Evolutionary conservation across 2,329 filamentous ascomycete genomes (phyloP), one percentile per base, ranked within the genome.

Genomic region (Alternaria consortialis): DNA sequence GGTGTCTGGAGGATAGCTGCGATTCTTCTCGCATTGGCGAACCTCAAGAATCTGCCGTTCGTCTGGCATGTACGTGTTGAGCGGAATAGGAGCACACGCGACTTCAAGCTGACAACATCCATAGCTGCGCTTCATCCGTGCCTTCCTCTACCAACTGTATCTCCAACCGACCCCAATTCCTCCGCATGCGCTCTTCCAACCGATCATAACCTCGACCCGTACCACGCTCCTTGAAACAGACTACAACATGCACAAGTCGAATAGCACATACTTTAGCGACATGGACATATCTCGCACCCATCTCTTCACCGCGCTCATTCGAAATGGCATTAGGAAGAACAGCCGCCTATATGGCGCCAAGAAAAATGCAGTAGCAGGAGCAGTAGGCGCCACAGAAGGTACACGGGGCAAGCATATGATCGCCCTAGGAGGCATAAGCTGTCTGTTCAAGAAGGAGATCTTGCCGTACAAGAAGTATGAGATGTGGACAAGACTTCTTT

Each of bases 231-330:
- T 91, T 68, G 93, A 97, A 80, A 92, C 90, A 71, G 94, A 97
- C 81, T 93, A 93, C 82, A 94, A 95, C 81, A 74, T 93, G 43
- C 91, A 94, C 84, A 93, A 94, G 77, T 89, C 89, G 63, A 92
- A 93, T 81, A 88, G 87, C 69, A 97, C 93, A 31, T 97, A 96
- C 82, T 97, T 97, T 76, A 84, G 88, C 67, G 93, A 97, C 79
- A 88, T 96, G 67, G 93, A 97, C 79, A 86, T 94, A 61, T 88
- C 90, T 39, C 91, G 95, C 58, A 91, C 91, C 0, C 91, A 96
- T 66, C 87, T 95, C 8, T 88, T 96, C 54, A 90, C 88, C 7
- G 79, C 78, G 1, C 68, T 85, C 1, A 78, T 85, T 36, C 78
- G 81, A 13, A 81, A 79, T 17, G 82, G 79, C 2, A 80, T 85